These are phyloP conservation scores for Podospora appendiculata DNA, from an alignment of 495 filamentous ascomycete genomes.

Conservation along the genomic window DNA sequence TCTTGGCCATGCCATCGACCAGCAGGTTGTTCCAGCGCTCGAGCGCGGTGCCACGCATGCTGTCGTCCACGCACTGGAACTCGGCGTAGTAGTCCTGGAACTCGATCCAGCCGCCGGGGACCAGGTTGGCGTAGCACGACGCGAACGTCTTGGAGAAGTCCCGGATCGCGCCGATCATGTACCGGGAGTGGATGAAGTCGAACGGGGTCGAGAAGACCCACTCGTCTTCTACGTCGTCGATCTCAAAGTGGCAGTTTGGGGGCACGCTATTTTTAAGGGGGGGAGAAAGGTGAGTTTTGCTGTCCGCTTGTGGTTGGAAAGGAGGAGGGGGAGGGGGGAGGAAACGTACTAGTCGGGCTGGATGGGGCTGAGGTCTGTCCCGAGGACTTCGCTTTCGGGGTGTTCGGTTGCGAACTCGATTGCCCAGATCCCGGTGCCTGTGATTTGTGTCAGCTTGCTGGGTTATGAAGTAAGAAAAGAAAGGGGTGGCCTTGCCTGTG, in stretches of 20 bases:
- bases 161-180: constrained; percentile 32
- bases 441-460: no score
- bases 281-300: no score
- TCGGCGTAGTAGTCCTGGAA: constrained; percentile 44
- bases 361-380: constrained; percentile 36
- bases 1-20: constrained; percentile 17
- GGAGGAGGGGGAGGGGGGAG: no score
- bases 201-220: constrained; percentile 24
- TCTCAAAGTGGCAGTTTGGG: constrained; percentile 27
- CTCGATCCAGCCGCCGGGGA: constrained; percentile 49
- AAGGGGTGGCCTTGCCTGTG: neutral
- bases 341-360: constrained; percentile 30
- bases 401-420: neutral
- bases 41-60: constrained; percentile 22
- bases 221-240: constrained; percentile 26
- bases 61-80: constrained; percentile 23
- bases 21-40: constrained; percentile 25
- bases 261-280: constrained; percentile 4
- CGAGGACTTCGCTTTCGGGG: constrained; percentile 17
- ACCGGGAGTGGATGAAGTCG: constrained; percentile 32
- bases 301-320: no score
- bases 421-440: neutral
- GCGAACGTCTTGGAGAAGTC: constrained; percentile 31
- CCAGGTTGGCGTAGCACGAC: constrained; percentile 29
- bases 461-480: no score